Conservation (phyloP, 2,329 filamentous ascomycete species). For the Rhexocercosporidium sp. region DNA sequence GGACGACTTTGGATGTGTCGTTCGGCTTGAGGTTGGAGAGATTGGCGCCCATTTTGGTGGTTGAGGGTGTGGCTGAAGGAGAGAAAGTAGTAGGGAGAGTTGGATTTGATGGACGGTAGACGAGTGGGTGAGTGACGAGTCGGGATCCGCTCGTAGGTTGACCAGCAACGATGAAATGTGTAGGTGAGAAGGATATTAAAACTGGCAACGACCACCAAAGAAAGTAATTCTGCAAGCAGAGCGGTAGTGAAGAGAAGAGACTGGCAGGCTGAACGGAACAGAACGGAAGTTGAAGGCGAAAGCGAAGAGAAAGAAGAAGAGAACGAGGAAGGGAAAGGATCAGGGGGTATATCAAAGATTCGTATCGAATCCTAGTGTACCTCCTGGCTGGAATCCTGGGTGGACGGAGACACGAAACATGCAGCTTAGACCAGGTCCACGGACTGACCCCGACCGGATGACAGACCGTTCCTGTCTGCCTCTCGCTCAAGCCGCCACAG, state of each 20-base stretch:
- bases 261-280: background rate
- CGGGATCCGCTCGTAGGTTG: background rate
- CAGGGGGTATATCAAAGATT: background rate
- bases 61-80: background rate
- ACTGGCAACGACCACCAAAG: background rate
- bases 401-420: background rate
- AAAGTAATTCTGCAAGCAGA: background rate
- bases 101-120: too few species aligned
- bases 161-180: conserved; percentile 14
- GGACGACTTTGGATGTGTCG: background rate
- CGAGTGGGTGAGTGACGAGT: background rate
- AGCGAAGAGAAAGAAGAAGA: background rate
- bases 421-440: background rate
- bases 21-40: background rate
- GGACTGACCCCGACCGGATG: too few species aligned
- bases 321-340: background rate
- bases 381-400: background rate
- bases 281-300: background rate
- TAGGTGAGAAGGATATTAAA: background rate
- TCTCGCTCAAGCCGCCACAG: too few species aligned
- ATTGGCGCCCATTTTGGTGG: conserved; percentile 15
- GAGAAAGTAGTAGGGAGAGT: background rate
- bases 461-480: too few species aligned
- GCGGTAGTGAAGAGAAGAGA: background rate
- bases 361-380: background rate